These are phyloP conservation scores for Geotrichum cucujoidarum DNA, from an alignment of 1,139 yeast genomes.

Conservation along the genomic window DNA sequence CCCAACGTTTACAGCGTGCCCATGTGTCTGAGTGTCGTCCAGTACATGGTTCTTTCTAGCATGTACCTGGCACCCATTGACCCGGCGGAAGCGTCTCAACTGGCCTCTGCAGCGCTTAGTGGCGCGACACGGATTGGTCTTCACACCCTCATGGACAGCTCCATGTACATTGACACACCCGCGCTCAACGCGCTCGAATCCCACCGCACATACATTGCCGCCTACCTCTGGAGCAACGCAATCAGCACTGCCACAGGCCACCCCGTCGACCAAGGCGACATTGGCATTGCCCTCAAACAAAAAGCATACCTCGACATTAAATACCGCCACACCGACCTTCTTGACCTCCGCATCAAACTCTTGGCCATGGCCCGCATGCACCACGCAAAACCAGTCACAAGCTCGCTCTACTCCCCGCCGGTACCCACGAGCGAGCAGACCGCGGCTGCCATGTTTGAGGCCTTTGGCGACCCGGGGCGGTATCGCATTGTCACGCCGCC, in stretches of 20 bases:
- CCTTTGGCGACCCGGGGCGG: constrained; percentile 5
- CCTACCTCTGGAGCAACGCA: constrained; percentile 4
- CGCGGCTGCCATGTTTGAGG: too few species aligned
- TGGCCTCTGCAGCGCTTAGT: background rate
- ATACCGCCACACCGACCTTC: background rate
- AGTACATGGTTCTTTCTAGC: constrained; percentile 6
- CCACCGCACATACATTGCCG: constrained; percentile 9
- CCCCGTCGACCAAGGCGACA: background rate
- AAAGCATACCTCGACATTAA: constrained; percentile 6
- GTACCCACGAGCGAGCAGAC: background rate
- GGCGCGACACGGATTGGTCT: constrained; percentile 2
- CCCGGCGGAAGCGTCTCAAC: background rate
- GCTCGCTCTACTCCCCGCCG: background rate
- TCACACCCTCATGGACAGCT: constrained; percentile 1
- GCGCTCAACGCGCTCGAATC: constrained; percentile 14
- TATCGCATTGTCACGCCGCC: constrained; percentile 6
- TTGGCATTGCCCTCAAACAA: background rate
- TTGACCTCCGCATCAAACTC: constrained; percentile 9
- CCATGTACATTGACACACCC: constrained; percentile 3
- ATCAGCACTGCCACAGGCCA: background rate
- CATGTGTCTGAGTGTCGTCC: constrained; percentile 7
- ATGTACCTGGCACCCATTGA: background rate
- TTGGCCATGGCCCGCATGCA: background rate
- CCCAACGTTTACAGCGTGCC: constrained; percentile 12
- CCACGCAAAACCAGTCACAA: background rate